Conservation (phyloP, 768 basidiomycete genomes). For the Artomyces pyxidatus region DNA sequence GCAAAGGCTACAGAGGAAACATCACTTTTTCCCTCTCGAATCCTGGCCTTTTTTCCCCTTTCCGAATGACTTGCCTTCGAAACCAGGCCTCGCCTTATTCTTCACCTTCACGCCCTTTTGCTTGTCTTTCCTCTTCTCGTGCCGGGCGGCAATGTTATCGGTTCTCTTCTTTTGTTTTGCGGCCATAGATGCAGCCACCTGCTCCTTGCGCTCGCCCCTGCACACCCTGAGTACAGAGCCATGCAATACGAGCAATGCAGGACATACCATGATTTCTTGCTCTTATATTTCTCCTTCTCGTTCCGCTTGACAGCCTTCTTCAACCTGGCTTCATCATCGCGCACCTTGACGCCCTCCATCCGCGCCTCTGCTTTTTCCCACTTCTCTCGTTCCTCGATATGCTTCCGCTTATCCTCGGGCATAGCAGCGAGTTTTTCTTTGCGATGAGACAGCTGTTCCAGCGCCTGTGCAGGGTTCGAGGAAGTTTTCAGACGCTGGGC, state of each 20-base stretch:
- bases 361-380: slow-evolving; percentile 89
- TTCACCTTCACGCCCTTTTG: slow-evolving; percentile 46
- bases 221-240: not conserved
- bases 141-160: slow-evolving; percentile 84
- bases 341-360: slow-evolving; percentile 85
- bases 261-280: slow-evolving; percentile 78
- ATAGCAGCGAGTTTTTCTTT: slow-evolving; percentile 71
- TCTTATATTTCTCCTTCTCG: slow-evolving; percentile 83
- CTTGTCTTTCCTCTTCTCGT: slow-evolving; percentile 64
- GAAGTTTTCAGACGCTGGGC: slow-evolving; percentile 53
- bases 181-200: slow-evolving; percentile 63
- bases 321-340: slow-evolving; percentile 73
- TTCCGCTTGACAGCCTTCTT: slow-evolving; percentile 93
- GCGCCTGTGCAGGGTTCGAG: slow-evolving; percentile 79
- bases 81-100: slow-evolving; percentile 67
- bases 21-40: not conserved
- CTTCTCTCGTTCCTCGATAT: slow-evolving; percentile 71
- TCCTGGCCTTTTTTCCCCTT: slow-evolving; percentile 28
- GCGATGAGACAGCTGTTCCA: slow-evolving; percentile 68
- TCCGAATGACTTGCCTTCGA: slow-evolving; percentile 79
- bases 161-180: slow-evolving; percentile 85
- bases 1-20: no score
- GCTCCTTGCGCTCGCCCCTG: slow-evolving; percentile 86
- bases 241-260: not conserved
- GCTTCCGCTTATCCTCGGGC: slow-evolving; percentile 78